Conservation (phyloP, 2,329 filamentous ascomycete genomes). For the Zymoseptoria tritici region DNA sequence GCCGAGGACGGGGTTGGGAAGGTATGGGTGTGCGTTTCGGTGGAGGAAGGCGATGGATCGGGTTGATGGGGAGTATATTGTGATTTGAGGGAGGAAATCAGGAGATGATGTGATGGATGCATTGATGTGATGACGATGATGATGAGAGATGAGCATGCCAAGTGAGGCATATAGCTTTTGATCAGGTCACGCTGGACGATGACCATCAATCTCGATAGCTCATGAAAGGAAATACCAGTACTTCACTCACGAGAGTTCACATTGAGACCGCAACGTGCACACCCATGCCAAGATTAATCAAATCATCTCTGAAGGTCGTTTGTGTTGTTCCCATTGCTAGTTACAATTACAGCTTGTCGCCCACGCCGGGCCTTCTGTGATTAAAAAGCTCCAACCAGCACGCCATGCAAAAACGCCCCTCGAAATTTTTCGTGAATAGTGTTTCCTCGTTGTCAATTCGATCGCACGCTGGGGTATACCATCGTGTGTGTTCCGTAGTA, state of each 20-base stretch:
- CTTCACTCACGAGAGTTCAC: not conserved
- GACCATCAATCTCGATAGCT: not conserved
- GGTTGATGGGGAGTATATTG: slow-evolving; percentile 45
- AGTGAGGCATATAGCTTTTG: not conserved
- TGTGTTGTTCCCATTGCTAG: not conserved
- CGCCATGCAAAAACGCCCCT: not conserved
- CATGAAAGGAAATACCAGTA: not conserved
- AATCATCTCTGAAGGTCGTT: not conserved
- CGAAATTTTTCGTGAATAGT: not conserved
- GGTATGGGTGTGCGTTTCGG: slow-evolving; percentile 36
- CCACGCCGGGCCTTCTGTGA: slow-evolving; percentile 4
- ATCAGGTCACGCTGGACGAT: not conserved
- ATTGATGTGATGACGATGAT: not conserved
- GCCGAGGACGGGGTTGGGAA: slow-evolving; percentile 12
- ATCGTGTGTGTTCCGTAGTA: slow-evolving; percentile 10
- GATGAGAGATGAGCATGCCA: not conserved
- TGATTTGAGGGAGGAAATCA: slow-evolving; percentile 33
- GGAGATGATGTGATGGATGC: not conserved
- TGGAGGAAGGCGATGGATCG: slow-evolving; percentile 47
- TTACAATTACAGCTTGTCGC: slow-evolving; percentile 10
- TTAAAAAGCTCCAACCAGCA: not conserved
- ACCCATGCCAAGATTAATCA: not conserved
- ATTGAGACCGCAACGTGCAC: not conserved
- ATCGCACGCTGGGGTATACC: slow-evolving; percentile 18
- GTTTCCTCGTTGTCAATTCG: slow-evolving; percentile 6